phyloP scores from a whole-genome alignment of 306 rosid genomes.

The Neltuma alba region DNA sequence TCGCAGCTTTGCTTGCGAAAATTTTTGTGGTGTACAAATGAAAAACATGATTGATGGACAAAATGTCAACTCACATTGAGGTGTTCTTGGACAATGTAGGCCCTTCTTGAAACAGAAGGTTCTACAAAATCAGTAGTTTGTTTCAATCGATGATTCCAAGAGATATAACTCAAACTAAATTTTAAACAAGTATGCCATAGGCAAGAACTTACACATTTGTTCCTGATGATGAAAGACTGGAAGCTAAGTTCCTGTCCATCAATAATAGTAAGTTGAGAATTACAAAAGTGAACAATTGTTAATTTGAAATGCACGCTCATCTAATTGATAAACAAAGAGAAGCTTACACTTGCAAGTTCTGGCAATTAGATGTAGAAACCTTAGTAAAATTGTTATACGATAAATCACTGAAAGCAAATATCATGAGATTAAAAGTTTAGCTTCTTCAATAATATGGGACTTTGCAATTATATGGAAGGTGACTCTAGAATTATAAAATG shows the following conservation, averaged over 20 bases:
- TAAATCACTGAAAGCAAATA: constrained; percentile 66
- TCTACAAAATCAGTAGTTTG: constrained; percentile 42
- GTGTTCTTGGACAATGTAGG: constrained; percentile 61
- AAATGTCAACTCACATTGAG: constrained; percentile 51
- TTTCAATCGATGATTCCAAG: constrained; percentile 26
- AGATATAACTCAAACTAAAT: background rate
- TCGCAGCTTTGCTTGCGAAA: background rate
- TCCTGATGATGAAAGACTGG: constrained; percentile 54
- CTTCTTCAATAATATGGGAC: no score
- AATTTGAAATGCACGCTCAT: background rate
- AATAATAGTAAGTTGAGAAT: constrained; percentile 1
- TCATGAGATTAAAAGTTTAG: constrained; percentile 26
- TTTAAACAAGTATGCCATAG: background rate
- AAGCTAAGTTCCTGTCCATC: constrained; percentile 62
- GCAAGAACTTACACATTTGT: constrained; percentile 50
- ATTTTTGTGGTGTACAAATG: constrained; percentile 22
- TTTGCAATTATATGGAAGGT: background rate
- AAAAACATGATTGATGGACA: no score
- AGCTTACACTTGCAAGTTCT: no score
- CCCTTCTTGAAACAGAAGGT: constrained; percentile 59
- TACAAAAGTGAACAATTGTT: background rate
- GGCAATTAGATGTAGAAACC: constrained; percentile 35
- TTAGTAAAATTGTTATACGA: constrained; percentile 75
- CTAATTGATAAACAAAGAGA: no score
- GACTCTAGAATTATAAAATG: constrained; percentile 6